Percentiles rank a stretch among this genome's conserved stretches.
Evolutionary conservation across 768 basidiomycete genomes (phyloP).

Genomic region (Suillus brevipes): DNA sequence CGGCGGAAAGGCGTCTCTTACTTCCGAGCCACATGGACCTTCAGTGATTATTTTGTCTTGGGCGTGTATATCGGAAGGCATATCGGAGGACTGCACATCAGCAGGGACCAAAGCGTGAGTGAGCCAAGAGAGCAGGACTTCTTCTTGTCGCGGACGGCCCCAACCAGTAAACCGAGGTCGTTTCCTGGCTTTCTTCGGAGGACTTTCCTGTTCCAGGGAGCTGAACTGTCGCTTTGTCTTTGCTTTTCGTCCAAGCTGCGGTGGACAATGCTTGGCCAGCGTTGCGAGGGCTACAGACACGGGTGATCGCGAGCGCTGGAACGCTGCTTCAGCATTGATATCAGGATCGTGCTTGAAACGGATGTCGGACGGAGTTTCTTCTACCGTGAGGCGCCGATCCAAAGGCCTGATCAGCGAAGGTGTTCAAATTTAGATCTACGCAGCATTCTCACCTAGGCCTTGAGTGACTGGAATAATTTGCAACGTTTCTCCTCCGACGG

Average conservation of each 20-base stretch:
- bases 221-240: slow-evolving; percentile 1
- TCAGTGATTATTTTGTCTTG: background rate
- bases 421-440: background rate
- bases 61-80: background rate
- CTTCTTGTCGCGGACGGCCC: slow-evolving; percentile 4
- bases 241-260: background rate
- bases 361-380: background rate
- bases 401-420: background rate
- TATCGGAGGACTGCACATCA: background rate
- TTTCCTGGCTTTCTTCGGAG: background rate
- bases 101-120: background rate
- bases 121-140: slow-evolving; percentile 1
- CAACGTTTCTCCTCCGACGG: background rate
- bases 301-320: background rate
- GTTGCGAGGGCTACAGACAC: background rate
- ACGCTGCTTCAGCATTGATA: background rate
- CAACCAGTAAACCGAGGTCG: background rate
- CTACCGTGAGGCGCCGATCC: background rate
- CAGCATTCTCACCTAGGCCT: background rate
- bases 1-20: too few relatives aligned
- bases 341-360: background rate
- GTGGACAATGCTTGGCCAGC: background rate
- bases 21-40: too few relatives aligned
- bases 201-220: background rate
- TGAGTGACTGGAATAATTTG: background rate